phyloP scores from a whole-genome alignment of 768 basidiomycete genomes.

The Nevesoporus exiguus region DNA sequence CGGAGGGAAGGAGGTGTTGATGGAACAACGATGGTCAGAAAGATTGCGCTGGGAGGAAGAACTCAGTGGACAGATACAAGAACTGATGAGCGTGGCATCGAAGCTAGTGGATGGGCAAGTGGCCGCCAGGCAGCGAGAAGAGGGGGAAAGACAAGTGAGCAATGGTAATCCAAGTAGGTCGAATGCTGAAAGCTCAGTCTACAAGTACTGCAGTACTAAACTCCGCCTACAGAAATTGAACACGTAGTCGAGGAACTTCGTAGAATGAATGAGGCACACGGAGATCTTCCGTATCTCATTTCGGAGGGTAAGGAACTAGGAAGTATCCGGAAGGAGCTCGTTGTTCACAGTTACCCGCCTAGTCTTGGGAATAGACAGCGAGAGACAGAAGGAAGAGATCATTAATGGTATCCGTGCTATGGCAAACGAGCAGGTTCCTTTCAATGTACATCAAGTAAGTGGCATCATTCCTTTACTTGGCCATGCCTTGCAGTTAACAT shows the following conservation, averaged over 20 bases:
- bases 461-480: background rate
- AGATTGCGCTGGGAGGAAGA: background rate
- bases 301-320: background rate
- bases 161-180: background rate
- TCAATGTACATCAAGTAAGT: slow-evolving; percentile 73
- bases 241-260: background rate
- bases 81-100: background rate
- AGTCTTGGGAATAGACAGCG: slow-evolving; percentile 56
- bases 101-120: background rate
- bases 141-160: background rate
- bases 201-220: background rate
- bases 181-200: background rate
- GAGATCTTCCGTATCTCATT: background rate
- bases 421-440: slow-evolving; percentile 70
- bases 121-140: background rate
- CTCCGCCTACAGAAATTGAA: background rate
- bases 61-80: background rate
- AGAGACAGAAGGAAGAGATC: slow-evolving; percentile 56
- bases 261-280: background rate
- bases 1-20: background rate
- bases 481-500: background rate
- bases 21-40: background rate
- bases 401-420: slow-evolving; percentile 62
- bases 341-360: background rate
- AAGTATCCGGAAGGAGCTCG: background rate